These are phyloP conservation scores for Aspergillus baeticus DNA, from an alignment of 495 filamentous ascomycete genomes.

Conservation along the genomic window DNA sequence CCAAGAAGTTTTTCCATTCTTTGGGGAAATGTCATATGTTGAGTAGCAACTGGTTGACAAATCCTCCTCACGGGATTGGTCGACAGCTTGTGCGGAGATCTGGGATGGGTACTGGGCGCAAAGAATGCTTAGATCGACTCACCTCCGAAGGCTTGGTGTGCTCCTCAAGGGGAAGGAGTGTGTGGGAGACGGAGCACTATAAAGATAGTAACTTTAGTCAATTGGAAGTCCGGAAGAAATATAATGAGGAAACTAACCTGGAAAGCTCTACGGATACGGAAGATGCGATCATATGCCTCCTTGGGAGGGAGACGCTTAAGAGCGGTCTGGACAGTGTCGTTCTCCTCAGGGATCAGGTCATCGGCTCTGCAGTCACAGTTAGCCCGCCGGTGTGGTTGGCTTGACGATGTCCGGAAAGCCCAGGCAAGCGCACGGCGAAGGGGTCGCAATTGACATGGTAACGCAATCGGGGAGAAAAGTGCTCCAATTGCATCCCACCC, in stretches of 20 bases:
- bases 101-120: constrained; percentile 19
- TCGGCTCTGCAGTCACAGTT: constrained; percentile 63
- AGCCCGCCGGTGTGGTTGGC: constrained; percentile 2
- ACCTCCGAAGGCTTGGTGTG: constrained; percentile 78
- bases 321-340: constrained; percentile 77
- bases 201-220: constrained; percentile 29
- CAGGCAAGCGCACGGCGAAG: constrained; percentile 17
- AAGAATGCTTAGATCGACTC: constrained; percentile 25
- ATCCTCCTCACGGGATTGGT: constrained; percentile 46
- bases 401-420: constrained; percentile 16
- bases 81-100: constrained; percentile 26
- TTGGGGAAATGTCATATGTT: constrained; percentile 11
- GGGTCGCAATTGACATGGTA: neutral
- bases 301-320: constrained; percentile 87
- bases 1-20: neutral
- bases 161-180: constrained; percentile 76
- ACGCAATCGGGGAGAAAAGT: neutral
- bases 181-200: constrained; percentile 80
- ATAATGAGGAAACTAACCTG: constrained; percentile 57
- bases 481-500: neutral
- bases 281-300: constrained; percentile 94
- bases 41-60: constrained; percentile 32
- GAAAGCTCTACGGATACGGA: constrained; percentile 90
- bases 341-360: constrained; percentile 90
- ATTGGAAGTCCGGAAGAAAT: neutral